Evolutionary conservation across 2,329 filamentous ascomycete species (phyloP).

Genomic region (Xylaria sp.): DNA sequence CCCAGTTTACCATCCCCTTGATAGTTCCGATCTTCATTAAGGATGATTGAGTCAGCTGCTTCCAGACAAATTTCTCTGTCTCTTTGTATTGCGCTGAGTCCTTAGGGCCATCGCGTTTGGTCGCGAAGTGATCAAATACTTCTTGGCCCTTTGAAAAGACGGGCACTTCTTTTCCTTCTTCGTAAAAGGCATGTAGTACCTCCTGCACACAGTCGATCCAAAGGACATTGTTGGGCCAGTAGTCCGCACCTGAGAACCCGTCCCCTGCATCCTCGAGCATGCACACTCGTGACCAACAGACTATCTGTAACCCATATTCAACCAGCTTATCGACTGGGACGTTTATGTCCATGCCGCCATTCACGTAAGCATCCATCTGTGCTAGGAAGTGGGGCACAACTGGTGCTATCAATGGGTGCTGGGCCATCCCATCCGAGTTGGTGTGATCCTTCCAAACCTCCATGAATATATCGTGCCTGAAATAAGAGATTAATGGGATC

Average conservation of each 20-base stretch:
- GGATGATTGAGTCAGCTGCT: conserved; percentile 28
- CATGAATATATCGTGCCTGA: conserved; percentile 52
- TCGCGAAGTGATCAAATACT: conserved; percentile 42
- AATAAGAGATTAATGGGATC: not conserved
- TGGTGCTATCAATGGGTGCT: conserved; percentile 47
- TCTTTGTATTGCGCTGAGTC: conserved; percentile 25
- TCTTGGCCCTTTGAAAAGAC: conserved; percentile 34
- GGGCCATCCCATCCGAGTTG: conserved; percentile 44
- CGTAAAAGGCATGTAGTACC: conserved; percentile 11
- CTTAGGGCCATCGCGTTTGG: conserved; percentile 38
- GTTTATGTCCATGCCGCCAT: conserved; percentile 49
- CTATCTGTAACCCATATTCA: conserved; percentile 55
- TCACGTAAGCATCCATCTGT: conserved; percentile 40
- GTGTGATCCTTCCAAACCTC: conserved; percentile 47
- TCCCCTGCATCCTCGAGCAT: conserved; percentile 44
- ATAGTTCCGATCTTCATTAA: conserved; percentile 40
- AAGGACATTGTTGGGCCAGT: conserved; percentile 39
- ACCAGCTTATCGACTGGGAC: conserved; percentile 47
- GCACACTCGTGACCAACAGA: conserved; percentile 51
- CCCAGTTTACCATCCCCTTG: conserved; percentile 31
- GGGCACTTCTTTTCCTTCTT: not conserved
- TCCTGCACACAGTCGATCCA: conserved; percentile 37
- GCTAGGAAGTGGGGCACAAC: conserved; percentile 45
- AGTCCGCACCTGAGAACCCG: conserved; percentile 43
- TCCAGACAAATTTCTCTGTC: conserved; percentile 37